Percentiles rank a stretch among this genome's conserved stretches.
phyloP scores from a whole-genome alignment of 495 filamentous ascomycete genomes.

The Penicillium chermesinum region DNA sequence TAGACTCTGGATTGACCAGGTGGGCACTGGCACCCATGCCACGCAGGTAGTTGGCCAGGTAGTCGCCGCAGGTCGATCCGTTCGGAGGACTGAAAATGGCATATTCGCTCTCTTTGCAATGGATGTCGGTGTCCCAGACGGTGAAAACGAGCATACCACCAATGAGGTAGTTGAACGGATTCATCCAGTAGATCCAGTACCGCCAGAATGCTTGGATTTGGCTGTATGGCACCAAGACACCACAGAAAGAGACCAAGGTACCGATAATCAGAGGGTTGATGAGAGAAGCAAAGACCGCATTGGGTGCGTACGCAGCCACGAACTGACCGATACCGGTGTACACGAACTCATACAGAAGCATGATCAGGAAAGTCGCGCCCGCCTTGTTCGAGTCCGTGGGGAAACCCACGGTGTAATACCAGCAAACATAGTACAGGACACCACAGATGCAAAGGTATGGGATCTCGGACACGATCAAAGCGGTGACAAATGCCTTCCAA shows the following conservation, averaged over 20 bases:
- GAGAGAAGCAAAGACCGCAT: constrained; percentile 50
- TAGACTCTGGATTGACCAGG: constrained; percentile 51
- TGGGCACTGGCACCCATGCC: constrained; percentile 43
- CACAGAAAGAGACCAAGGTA: constrained; percentile 53
- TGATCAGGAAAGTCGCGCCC: constrained; percentile 52
- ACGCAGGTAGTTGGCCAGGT: constrained; percentile 47
- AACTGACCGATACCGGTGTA: constrained; percentile 58
- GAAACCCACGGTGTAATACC: constrained; percentile 45
- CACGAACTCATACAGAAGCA: constrained; percentile 50
- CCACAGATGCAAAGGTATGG: constrained; percentile 48
- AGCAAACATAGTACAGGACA: constrained; percentile 47
- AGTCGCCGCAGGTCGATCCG: constrained; percentile 51
- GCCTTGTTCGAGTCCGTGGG: constrained; percentile 37
- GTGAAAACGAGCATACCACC: constrained; percentile 52
- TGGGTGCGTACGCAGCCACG: constrained; percentile 54
- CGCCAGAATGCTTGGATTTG: constrained; percentile 56
- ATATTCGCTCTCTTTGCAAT: constrained; percentile 55
- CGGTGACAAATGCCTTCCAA: constrained; percentile 51
- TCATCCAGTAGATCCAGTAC: constrained; percentile 74
- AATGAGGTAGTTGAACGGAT: constrained; percentile 67
- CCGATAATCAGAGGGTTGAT: constrained; percentile 53
- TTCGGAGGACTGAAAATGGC: constrained; percentile 50
- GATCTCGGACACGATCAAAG: constrained; percentile 47
- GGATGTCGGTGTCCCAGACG: constrained; percentile 50
- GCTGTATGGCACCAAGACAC: constrained; percentile 36